Evolutionary conservation across 306 rosid species (phyloP), one percentile per base, ranked within the genome.

Genomic region (Nissolia schottii): DNA sequence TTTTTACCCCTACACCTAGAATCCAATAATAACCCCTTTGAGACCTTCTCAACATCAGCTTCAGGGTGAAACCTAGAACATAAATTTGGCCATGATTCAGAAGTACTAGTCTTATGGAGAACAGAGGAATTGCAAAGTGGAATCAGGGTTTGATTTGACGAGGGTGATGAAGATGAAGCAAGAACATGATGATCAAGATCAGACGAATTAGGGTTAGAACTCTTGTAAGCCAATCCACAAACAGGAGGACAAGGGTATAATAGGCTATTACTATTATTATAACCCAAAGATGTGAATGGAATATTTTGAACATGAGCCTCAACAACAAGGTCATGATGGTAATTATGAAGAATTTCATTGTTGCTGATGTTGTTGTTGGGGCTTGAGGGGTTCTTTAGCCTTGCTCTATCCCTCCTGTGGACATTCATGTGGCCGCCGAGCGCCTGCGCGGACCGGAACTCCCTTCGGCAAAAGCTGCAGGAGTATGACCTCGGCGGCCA

Each of bases 401-500:
- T 86, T 10, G 98, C 97, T 64, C 92, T 92, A 70, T 93, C 98
- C 15, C 96, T 88, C 67, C 97, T 84, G 73, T 93, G 98, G 46
- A 93, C 97, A 75, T 93, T 93, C 98, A 93, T 93, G 66, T 93
- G 98, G 63, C 98, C 97, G 1, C 98, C 97, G 0, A 93, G 79
- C 15, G 98, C 98, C 69, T 93, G 98, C 48, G 98, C 98, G 4
- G 97, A 93, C 58, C 96, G 80, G 65, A 93, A 93, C 78, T 93
- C 96, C 74, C 97, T 89, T 75, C 92, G 70, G 72, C 98, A 93
- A 29, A 93, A 93, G 65, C 94, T 91, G 75, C 98, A 93, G 63
- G 96, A 83, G 54, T 93, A 93, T 49, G 94, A 93, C 70, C 97
- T 89, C 9, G 97, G 98, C 0, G 98, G 98, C 98, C 98, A 93